Evolutionary conservation across 306 rosid genomes (phyloP).

Genomic region (Vigna mungo): DNA sequence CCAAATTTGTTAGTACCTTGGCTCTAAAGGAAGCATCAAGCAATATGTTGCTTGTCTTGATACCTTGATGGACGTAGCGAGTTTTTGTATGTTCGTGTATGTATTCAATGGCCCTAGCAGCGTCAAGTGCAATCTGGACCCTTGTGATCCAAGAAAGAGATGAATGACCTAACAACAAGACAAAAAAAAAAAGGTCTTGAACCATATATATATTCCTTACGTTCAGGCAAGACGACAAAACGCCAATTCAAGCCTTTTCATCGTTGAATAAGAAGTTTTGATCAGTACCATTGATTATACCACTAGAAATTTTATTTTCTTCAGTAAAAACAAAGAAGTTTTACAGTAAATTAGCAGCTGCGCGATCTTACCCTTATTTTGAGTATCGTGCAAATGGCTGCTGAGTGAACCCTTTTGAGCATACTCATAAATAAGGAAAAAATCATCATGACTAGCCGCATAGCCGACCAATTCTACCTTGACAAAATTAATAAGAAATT

Average conservation of each 20-base stretch:
- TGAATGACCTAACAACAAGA: constrained; percentile 72
- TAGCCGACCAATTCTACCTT: constrained; percentile 99
- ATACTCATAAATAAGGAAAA: constrained; percentile 83
- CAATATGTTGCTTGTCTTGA: constrained; percentile 95
- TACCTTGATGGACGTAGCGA: constrained; percentile 95
- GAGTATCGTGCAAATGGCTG: constrained; percentile 92
- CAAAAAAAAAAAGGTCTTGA: background rate
- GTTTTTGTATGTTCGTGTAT: constrained; percentile 94
- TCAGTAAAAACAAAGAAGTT: background rate
- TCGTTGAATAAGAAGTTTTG: constrained; percentile 6
- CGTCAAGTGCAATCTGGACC: constrained; percentile 91
- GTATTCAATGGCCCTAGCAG: constrained; percentile 97
- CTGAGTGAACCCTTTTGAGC: constrained; percentile 96
- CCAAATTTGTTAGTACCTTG: constrained; percentile 56
- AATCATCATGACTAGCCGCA: constrained; percentile 85
- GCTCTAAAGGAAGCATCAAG: constrained; percentile 91
- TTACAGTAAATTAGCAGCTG: constrained; percentile 11
- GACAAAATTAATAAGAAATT: constrained; percentile 57
- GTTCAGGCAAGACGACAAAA: constrained; percentile 10
- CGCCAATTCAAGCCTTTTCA: constrained; percentile 25
- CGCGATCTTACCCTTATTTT: constrained; percentile 77
- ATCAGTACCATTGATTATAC: background rate
- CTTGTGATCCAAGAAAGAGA: constrained; percentile 97
- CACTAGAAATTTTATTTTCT: constrained; percentile 6
- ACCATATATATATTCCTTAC: constrained; percentile 30